phyloP scores from a whole-genome alignment of 441 rosid species.

The Adansonia gregorii region DNA sequence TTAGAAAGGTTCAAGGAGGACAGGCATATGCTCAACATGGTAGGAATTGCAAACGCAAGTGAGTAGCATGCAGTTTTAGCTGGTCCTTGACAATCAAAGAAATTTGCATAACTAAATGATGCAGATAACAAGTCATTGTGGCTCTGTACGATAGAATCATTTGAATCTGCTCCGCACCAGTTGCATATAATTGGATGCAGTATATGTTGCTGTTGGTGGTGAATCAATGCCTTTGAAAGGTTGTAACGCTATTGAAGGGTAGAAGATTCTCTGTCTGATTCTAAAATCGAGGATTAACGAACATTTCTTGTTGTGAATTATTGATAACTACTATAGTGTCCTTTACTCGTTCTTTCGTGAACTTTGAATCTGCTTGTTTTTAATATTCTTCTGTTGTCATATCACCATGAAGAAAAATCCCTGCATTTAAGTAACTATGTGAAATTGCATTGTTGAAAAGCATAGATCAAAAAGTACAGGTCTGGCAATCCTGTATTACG shows the following conservation, averaged over 20 bases:
- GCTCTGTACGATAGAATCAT: not conserved
- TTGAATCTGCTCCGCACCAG: not conserved
- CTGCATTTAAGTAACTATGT: not conserved
- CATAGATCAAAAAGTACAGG: not conserved
- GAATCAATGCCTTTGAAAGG: constrained; percentile 12
- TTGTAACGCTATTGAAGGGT: not conserved
- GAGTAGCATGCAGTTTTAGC: constrained; percentile 34
- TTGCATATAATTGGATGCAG: not conserved
- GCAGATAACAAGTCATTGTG: not conserved
- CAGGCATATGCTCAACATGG: constrained; percentile 83
- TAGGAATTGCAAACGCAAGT: constrained; percentile 83
- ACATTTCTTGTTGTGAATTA: not conserved
- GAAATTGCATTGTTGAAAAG: not conserved
- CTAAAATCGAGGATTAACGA: not conserved
- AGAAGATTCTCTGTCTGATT: not conserved
- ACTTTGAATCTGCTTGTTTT: not conserved
- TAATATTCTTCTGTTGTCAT: constrained; percentile 6
- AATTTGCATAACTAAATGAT: not conserved
- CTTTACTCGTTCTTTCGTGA: not conserved
- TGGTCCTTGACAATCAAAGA: not conserved
- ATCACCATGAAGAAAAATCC: not conserved
- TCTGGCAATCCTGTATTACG: not conserved
- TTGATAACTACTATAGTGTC: not conserved
- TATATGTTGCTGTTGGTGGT: not conserved
- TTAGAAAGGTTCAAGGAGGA: constrained; percentile 84